Percentiles rank a stretch among this genome's conserved stretches.
phyloP scores from a whole-genome alignment of 768 basidiomycete species.

The Podaxis carcinomalis region DNA sequence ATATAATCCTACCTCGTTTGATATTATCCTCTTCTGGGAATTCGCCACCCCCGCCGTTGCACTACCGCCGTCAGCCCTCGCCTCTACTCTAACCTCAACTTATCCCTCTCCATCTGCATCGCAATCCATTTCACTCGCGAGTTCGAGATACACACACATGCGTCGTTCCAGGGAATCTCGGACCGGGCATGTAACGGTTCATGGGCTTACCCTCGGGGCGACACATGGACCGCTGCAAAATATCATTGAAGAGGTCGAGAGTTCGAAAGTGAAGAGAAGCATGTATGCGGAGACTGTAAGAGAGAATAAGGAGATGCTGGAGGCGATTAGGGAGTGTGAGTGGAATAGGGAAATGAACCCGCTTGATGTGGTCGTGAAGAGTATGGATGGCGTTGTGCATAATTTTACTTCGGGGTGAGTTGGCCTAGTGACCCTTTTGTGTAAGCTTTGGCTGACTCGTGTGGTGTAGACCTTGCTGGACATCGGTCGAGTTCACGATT shows the following conservation, averaged over 20 bases:
- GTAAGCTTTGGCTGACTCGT: neutral
- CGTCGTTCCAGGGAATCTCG: constrained; percentile 34
- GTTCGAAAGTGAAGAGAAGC: constrained; percentile 66
- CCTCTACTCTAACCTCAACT: constrained; percentile 1
- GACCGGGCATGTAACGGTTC: constrained; percentile 55
- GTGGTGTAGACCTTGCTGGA: constrained; percentile 46
- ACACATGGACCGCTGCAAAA: constrained; percentile 60
- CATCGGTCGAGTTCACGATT: constrained; percentile 52
- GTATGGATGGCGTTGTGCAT: constrained; percentile 42
- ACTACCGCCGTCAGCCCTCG: neutral
- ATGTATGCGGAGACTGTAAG: constrained; percentile 91
- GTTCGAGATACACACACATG: neutral
- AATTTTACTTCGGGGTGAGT: constrained; percentile 73
- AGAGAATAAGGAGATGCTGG: constrained; percentile 62
- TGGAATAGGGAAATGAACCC: constrained; percentile 84
- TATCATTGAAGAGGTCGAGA: constrained; percentile 55
- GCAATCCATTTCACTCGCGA: neutral
- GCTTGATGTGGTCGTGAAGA: constrained; percentile 46
- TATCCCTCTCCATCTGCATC: constrained; percentile 5
- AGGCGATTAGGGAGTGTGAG: constrained; percentile 62
- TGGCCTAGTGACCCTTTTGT: constrained; percentile 14
- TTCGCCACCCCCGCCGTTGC: constrained; percentile 34
- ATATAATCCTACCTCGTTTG: constrained; percentile 67
- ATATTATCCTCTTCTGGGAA: constrained; percentile 76
- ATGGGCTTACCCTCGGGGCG: constrained; percentile 64